Percentiles rank a stretch among this genome's conserved stretches.
phyloP scores from a whole-genome alignment of 2,329 filamentous ascomycete species.

The Colletotrichum eleusines region DNA sequence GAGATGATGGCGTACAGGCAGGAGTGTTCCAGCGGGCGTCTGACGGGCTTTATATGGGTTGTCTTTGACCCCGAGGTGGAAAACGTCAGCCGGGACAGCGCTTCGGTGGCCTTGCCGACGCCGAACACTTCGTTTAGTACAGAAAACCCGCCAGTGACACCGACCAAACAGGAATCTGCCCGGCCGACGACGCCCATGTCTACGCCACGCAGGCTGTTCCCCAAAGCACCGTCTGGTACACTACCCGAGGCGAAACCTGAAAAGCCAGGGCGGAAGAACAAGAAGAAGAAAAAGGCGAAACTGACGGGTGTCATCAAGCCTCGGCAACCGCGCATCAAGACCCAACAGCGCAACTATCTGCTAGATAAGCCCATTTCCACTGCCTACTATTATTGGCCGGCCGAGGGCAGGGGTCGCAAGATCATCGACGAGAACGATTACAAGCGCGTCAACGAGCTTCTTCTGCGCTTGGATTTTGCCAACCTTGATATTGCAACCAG shows the following conservation, averaged over 20 bases:
- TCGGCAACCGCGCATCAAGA: conserved; percentile 75
- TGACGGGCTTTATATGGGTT: conserved; percentile 96
- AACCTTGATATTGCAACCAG: conserved; percentile 70
- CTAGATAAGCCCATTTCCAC: conserved; percentile 64
- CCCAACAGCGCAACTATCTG: conserved; percentile 63
- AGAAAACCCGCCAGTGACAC: conserved; percentile 48
- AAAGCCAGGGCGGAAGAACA: conserved; percentile 44
- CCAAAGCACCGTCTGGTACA: conserved; percentile 22
- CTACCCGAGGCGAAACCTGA: conserved; percentile 51
- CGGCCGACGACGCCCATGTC: conserved; percentile 48
- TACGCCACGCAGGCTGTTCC: conserved; percentile 51
- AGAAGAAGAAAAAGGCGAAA: conserved; percentile 59
- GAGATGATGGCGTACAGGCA: conserved; percentile 98
- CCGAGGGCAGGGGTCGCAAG: conserved; percentile 70
- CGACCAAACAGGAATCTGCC: conserved; percentile 46
- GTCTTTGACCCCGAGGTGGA: conserved; percentile 73
- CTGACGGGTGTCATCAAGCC: conserved; percentile 72
- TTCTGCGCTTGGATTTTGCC: conserved; percentile 81
- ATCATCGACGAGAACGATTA: conserved; percentile 75
- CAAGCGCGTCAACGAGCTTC: conserved; percentile 74
- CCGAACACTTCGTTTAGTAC: conserved; percentile 48
- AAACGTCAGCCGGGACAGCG: conserved; percentile 12
- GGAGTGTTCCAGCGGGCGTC: conserved; percentile 90
- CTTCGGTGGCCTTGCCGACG: conserved; percentile 43
- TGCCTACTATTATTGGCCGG: conserved; percentile 75